Evolutionary conservation across 2,329 filamentous ascomycete species (phyloP).

Genomic region (Epicoccum sorghinum): DNA sequence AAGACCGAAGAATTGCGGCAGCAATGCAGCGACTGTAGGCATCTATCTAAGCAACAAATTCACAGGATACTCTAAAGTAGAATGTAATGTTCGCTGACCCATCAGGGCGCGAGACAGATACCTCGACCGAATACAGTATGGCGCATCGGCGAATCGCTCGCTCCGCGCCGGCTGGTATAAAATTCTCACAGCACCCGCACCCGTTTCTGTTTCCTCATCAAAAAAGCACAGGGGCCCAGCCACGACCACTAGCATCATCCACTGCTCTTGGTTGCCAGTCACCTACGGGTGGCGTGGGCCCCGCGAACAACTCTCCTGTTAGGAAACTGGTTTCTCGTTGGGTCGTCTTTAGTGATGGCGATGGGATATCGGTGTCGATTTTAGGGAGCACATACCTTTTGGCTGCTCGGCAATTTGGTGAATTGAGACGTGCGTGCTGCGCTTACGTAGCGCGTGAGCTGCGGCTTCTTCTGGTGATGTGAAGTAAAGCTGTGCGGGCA

Average conservation of each 20-base stretch:
- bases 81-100: too few relatives aligned
- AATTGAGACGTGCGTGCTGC: neutral
- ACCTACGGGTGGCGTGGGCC: constrained; percentile 63
- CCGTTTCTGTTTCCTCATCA: constrained; percentile 58
- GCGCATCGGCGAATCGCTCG: constrained; percentile 11
- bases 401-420: neutral
- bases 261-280: constrained; percentile 72
- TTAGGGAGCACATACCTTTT: constrained; percentile 65
- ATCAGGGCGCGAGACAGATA: neutral
- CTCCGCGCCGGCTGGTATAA: constrained; percentile 15
- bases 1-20: neutral
- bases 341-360: constrained; percentile 74
- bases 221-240: constrained; percentile 67
- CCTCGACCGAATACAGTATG: constrained; percentile 1
- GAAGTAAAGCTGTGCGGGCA: neutral
- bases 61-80: too few relatives aligned
- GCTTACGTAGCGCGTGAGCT: neutral
- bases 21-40: neutral
- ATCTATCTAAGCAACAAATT: too few relatives aligned
- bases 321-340: constrained; percentile 74
- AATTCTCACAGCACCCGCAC: constrained; percentile 12
- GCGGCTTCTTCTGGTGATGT: neutral
- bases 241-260: constrained; percentile 68
- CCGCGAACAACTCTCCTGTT: constrained; percentile 65
- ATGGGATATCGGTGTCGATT: constrained; percentile 73